phyloP scores from a whole-genome alignment of 2,329 filamentous ascomycete genomes.

The Xylaria digitata region DNA sequence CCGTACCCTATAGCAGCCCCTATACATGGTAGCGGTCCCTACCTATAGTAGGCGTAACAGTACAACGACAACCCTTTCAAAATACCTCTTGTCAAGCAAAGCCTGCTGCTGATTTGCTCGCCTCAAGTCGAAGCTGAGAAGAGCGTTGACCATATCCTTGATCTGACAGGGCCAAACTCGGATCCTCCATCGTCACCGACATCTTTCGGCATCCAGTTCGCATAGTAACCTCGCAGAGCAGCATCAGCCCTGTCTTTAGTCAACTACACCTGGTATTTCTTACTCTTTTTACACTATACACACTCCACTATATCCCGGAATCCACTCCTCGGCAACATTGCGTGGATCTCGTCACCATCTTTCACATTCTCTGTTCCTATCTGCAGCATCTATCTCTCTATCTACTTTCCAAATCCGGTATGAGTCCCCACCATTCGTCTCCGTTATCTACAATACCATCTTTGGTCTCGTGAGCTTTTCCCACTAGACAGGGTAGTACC shows the following conservation, averaged over 20 bases:
- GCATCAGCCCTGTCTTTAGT: constrained; percentile 1
- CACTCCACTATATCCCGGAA: not conserved
- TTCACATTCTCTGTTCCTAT: constrained; percentile 31
- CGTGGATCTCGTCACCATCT: constrained; percentile 36
- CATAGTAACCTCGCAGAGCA: not conserved
- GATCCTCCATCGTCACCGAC: not conserved
- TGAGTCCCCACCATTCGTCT: constrained; percentile 23
- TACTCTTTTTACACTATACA: not conserved
- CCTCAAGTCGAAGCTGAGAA: constrained; percentile 13
- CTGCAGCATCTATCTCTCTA: constrained; percentile 31
- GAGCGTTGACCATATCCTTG: not conserved
- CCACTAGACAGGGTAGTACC: constrained; percentile 40
- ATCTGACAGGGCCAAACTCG: constrained; percentile 7
- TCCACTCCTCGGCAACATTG: constrained; percentile 19
- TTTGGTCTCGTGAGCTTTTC: constrained; percentile 38
- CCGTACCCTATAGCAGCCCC: too few relatives aligned
- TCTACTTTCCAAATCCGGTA: constrained; percentile 34
- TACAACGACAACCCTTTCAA: too few relatives aligned
- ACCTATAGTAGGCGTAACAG: too few relatives aligned
- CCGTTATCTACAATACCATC: constrained; percentile 17
- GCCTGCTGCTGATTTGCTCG: constrained; percentile 10
- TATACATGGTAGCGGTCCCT: too few relatives aligned
- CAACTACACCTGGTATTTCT: not conserved
- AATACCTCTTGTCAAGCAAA: not conserved
- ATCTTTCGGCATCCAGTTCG: constrained; percentile 1